Evolutionary conservation across 768 basidiomycete species (phyloP), one percentile per base, ranked within the genome.

Genomic region (Pulveroboletus sp.): DNA sequence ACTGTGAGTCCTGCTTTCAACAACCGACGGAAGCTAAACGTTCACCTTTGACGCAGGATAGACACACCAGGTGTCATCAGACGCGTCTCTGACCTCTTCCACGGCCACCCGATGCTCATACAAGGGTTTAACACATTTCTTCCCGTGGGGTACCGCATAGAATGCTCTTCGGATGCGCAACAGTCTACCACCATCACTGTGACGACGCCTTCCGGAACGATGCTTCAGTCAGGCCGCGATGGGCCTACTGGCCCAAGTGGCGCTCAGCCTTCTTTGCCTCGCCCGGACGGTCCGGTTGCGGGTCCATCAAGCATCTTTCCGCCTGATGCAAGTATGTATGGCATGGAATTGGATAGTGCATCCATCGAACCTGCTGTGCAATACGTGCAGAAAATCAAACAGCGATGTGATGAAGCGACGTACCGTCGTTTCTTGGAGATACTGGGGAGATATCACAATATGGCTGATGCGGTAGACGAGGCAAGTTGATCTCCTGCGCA

Each of bases 81-180:
- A 62, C 90, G 94, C 45, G 95, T 97, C 24, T 95, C 94, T 1
- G 80, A 85, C 42, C 82, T 99, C 22, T 98, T 99, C 73, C 81
- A 84, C 48, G 91, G 90, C 2, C 92, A 96, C 61, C 90, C 91
- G 0, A 64, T 74, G 6, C 86, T 99, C 53, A 97, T 99, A 39
- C 92, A 95, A 68, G 94, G 94, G 10, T 99, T 99, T 78, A 98
- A 97, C 71, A 96, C 93, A 1, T 99, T 98, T 71, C 79, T 99
- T 11, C 95, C 95, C 4, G 78, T 81, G 19, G 95, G 95, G 14
- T 99, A 97, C 64, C 85, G 89, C 41, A 97, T 99, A 66, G 92
- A 95, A 57, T 86, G 83, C 57, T 78, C 78, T 13, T 72, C 71
- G 27, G 83, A 88, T 58, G 69, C 77, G n/a, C 73, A 78, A n/a